Evolutionary conservation across 441 rosid genomes (phyloP), one percentile per base, ranked within the genome.

Genomic region (Erysimum cheiri): DNA sequence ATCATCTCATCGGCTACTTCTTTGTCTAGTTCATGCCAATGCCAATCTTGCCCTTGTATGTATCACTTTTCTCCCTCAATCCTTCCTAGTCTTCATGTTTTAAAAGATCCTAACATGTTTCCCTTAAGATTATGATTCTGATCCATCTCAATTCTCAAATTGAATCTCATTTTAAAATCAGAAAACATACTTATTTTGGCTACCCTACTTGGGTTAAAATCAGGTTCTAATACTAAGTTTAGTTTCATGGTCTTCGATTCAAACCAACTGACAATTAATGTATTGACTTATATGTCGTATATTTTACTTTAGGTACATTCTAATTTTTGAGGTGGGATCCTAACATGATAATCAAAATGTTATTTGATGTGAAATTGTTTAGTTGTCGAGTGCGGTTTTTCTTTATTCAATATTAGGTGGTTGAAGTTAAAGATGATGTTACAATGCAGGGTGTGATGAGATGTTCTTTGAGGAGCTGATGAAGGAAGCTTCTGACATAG

Each of bases 401-500:
- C 2, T 12, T 33, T 53, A 24, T 29, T 12, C 0, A 8, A 49
- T 9, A 49, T 37, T 59, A 49, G 53, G 32, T 58, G 29, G 47
- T 28, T 43, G 33, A 54, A 24, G 61, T 70, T 1, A 56, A 48
- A 9, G 33, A 37, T 62, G 52, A 13, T 54, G 36, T 41, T 32
- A 63, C 71, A 39, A 61, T 83, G 70, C 52, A 91, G 97, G 79
- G 78, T 89, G 98, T 69, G 98, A 93, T 78, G 76, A 85, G 78
- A 74, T 80, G 85, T 89, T 93, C 83, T 93, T 93, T 69, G 47
- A 83, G 4, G 98, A 91, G 80, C 70, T 93, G 78, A 83, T 84
- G 95, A 91, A 83, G 78, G 96, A 88, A 82, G 97, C 87, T 43
- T 80, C 88, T 8, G 95, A 88, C 64, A 80, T 93, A 75, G 83